These are phyloP conservation scores for Quercus suber DNA, from an alignment of 306 rosid species.

Conservation along the genomic window DNA sequence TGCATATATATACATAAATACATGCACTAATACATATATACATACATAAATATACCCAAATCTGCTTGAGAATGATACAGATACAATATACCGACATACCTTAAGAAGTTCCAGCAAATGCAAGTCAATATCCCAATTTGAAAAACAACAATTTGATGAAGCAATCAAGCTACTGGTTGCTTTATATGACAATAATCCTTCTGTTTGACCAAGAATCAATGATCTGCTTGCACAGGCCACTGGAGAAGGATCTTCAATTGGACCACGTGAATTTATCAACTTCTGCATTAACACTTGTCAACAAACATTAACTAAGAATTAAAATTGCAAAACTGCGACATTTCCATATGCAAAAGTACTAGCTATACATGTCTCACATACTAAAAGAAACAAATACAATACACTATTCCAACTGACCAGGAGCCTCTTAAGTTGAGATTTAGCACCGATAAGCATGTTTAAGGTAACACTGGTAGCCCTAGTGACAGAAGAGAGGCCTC, in stretches of 20 bases:
- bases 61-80: background rate
- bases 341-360: constrained; percentile 9
- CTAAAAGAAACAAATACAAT: constrained; percentile 26
- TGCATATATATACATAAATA: background rate
- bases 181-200: constrained; percentile 73
- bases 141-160: constrained; percentile 73
- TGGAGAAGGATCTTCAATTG: constrained; percentile 96
- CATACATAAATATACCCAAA: background rate
- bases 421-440: constrained; percentile 68
- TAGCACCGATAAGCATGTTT: constrained; percentile 70
- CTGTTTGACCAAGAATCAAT: constrained; percentile 67
- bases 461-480: constrained; percentile 60
- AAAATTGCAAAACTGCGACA: constrained; percentile 1
- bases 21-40: background rate
- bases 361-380: constrained; percentile 4
- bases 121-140: constrained; percentile 74
- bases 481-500: constrained; percentile 55
- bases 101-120: constrained; percentile 77
- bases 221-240: constrained; percentile 62
- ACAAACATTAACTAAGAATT: constrained; percentile 31
- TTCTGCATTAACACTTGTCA: constrained; percentile 76
- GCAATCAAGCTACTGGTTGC: constrained; percentile 71
- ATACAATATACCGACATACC: constrained; percentile 38
- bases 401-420: constrained; percentile 64
- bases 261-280: constrained; percentile 82